A percentile compares a stretch with the other conserved stretches of the same genome.
These are phyloP conservation scores for Phaeotremella skinneri DNA, from an alignment of 768 basidiomycete species.

Conservation along the genomic window DNA sequence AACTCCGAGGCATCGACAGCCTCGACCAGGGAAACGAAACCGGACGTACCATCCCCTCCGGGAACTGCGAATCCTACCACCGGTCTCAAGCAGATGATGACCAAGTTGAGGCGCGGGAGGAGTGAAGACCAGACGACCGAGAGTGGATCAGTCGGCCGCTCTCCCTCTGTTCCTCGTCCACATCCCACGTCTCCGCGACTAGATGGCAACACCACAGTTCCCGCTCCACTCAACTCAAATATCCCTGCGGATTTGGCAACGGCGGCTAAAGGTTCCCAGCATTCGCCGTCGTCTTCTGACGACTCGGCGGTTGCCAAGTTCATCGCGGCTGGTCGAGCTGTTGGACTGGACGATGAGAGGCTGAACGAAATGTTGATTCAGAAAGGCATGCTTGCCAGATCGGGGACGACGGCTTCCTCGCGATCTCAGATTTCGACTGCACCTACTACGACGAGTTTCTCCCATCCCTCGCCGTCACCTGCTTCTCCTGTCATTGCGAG, in stretches of 20 bases:
- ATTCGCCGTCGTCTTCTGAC: conserved; percentile 12
- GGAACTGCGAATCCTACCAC: conserved; percentile 20
- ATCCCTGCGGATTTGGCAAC: neutral
- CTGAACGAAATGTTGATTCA: conserved; percentile 35
- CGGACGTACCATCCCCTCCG: conserved; percentile 16
- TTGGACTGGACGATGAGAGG: conserved; percentile 32
- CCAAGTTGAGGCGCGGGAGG: conserved; percentile 11
- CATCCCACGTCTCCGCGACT: conserved; percentile 3
- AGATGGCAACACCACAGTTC: neutral
- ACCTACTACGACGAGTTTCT: neutral
- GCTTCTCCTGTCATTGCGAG: conserved; percentile 5
- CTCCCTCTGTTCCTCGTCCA: neutral
- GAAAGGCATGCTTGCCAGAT: conserved; percentile 26
- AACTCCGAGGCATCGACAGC: neutral
- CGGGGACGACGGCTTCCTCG: conserved; percentile 10
- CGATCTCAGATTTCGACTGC: conserved; percentile 1
- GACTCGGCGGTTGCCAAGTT: conserved; percentile 34
- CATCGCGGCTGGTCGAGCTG: conserved; percentile 34
- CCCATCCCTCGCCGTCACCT: conserved; percentile 2
- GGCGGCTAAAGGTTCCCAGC: neutral
- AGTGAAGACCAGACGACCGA: neutral
- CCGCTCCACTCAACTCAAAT: neutral
- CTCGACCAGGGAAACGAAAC: conserved; percentile 1
- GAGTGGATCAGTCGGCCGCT: neutral
- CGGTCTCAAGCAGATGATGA: conserved; percentile 22